These are phyloP conservation scores for Fusarium udum DNA, from an alignment of 2,329 filamentous ascomycete genomes.

Conservation along the genomic window DNA sequence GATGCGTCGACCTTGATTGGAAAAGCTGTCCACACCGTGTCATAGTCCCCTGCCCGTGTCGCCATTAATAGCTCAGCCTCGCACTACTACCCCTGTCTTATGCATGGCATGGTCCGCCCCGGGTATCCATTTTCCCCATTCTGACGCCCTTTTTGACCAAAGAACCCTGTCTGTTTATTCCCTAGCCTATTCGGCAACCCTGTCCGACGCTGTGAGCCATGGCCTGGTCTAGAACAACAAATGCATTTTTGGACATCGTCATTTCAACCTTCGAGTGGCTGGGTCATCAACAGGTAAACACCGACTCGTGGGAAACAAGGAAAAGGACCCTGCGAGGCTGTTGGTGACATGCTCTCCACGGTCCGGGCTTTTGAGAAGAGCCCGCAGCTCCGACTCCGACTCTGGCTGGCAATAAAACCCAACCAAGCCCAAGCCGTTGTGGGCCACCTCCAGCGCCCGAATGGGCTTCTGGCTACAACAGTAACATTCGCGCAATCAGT, in stretches of 20 bases:
- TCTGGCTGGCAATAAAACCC: not conserved
- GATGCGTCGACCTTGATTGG: conserved; percentile 1
- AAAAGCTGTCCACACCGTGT: conserved; percentile 8
- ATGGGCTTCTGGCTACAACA: not conserved
- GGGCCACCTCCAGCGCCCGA: not conserved
- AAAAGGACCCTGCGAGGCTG: not conserved
- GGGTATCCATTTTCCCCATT: conserved; percentile 17
- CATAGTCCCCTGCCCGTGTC: conserved; percentile 6
- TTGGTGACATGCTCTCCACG: not conserved
- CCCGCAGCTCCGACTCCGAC: not conserved
- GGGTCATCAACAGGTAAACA: not conserved
- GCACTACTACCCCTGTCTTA: not conserved
- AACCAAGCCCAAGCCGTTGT: not conserved
- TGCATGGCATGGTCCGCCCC: conserved; percentile 16
- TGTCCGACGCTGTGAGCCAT: conserved; percentile 27
- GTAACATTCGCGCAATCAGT: not conserved
- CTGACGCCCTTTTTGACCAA: not conserved
- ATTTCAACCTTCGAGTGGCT: conserved; percentile 4
- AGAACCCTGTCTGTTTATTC: not conserved
- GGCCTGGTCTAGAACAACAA: conserved; percentile 36
- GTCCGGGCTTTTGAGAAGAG: not conserved
- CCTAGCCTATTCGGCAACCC: conserved; percentile 26
- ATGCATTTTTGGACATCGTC: not conserved
- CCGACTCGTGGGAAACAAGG: not conserved
- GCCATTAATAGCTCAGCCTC: conserved; percentile 38